Evolutionary conservation across 345 rosid genomes (phyloP).

Genomic region (Dipteronia dyeriana): DNA sequence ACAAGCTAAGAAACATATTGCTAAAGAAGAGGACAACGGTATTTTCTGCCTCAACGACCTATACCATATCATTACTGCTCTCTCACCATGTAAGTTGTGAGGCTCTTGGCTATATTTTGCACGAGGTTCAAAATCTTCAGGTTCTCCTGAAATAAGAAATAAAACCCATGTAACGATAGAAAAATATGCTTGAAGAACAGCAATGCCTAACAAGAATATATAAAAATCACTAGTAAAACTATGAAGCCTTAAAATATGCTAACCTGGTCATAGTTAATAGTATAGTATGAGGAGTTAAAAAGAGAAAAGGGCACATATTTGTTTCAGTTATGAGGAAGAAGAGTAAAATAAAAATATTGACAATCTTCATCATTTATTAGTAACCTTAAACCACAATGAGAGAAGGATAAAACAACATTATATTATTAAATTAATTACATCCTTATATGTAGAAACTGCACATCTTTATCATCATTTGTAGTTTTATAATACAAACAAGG

Average conservation of each 20-base stretch:
- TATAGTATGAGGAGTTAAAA: not conserved
- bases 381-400: too few relatives aligned
- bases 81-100: slow-evolving; percentile 52
- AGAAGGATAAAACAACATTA: not conserved
- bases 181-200: not conserved
- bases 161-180: not conserved
- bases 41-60: slow-evolving; percentile 49
- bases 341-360: not conserved
- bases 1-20: slow-evolving; percentile 72
- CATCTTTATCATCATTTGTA: not conserved
- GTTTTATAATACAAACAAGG: not conserved
- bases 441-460: not conserved
- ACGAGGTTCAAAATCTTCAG: slow-evolving; percentile 30
- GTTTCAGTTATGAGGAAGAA: not conserved
- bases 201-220: not conserved
- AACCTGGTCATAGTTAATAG: not conserved
- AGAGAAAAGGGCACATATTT: not conserved
- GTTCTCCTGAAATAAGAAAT: slow-evolving; percentile 28
- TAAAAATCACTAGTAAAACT: not conserved
- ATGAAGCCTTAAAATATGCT: not conserved
- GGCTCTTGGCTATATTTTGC: slow-evolving; percentile 40
- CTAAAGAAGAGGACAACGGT: slow-evolving; percentile 61
- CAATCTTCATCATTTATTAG: not conserved
- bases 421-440: not conserved
- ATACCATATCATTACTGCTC: slow-evolving; percentile 69